Base-by-base conservation (phyloP, 805 yeast species). In the Metschnikowia noctiluminum region DNA sequence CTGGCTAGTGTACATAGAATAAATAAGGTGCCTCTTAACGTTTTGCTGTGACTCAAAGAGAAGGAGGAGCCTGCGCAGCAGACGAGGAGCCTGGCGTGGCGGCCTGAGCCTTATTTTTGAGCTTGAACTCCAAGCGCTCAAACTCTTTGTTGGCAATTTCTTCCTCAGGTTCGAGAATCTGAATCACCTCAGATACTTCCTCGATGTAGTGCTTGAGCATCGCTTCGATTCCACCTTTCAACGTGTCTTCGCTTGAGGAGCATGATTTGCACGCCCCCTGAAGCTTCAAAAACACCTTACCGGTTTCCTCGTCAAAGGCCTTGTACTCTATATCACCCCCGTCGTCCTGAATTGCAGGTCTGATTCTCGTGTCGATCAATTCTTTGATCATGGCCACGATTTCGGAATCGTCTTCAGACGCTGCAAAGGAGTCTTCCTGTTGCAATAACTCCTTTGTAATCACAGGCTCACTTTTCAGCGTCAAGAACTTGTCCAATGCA, bases 301-400 rank as follows among this genome's bases (percentile, higher is more conserved):
- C 99, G 0, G 86, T 77, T 50, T 85, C 88, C 54, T 86, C 89
- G 49, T 88, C 89, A 63, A 88, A 91, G 6, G 89, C 94, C 50
- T 87, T 79, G 65, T 83, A 95, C 59, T 89, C 91, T 53, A 94
- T 84, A 62, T 94, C 98, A 32, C 99, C 99, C 53, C 99, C 99
- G 62, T 94, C 99, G 61, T 94, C 99, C 70, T 90, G 96, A 49
- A 94, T 90, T 1, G 98, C 97, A 1, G 99, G 99, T 62, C 97
- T 84, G 44, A 94, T 91, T 63, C 97, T 82, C 1, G 99, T 94
- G 52, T 87, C 95, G 48, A 95, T 85, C 48, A 94, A 76, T 63
- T 94, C 98, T 59, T 89, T 87, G 61, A 94, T 89, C 86, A 91
- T 86, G 30, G 87, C 82, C 39, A 89, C 86, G 1, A 89, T 80